Evolutionary conservation across 1,139 yeast species (phyloP).

Genomic region (Saccharomycopsis hybrid): DNA sequence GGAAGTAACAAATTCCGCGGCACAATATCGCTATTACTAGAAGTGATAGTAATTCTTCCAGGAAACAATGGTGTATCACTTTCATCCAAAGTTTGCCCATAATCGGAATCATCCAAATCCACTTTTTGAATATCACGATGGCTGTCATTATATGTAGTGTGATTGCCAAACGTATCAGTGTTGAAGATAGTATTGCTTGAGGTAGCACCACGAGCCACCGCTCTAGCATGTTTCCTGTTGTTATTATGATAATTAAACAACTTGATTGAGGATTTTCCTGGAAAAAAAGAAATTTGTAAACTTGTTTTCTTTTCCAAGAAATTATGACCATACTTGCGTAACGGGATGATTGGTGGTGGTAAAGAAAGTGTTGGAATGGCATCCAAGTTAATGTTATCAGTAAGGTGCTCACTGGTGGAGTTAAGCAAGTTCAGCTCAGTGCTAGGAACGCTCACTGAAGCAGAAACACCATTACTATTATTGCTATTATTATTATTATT

Average conservation of each 20-base stretch:
- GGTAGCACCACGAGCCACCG: too few species aligned
- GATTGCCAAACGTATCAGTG: too few species aligned
- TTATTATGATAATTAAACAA: conserved; percentile 26
- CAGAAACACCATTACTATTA: too few species aligned
- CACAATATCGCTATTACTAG: conserved; percentile 58
- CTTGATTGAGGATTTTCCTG: conserved; percentile 51
- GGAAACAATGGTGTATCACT: conserved; percentile 39
- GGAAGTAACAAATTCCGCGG: conserved; percentile 85
- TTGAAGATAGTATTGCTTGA: too few species aligned
- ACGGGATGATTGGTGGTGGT: conserved; percentile 94
- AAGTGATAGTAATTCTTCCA: conserved; percentile 72
- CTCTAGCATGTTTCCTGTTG: background rate
- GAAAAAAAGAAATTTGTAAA: conserved; percentile 65
- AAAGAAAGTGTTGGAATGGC: conserved; percentile 83
- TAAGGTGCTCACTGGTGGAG: conserved; percentile 20
- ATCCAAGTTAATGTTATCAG: conserved; percentile 43
- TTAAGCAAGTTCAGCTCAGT: conserved; percentile 8
- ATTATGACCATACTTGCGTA: conserved; percentile 91
- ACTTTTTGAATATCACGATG: too few species aligned
- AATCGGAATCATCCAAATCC: too few species aligned
- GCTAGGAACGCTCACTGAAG: conserved; percentile 9
- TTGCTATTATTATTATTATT: too few species aligned
- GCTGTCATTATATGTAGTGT: too few species aligned
- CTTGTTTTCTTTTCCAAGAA: conserved; percentile 85
- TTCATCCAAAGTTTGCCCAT: conserved; percentile 24